phyloP scores from a whole-genome alignment of 108 stramenopile genomes.

The Hondaea fermentalgiana region DNA sequence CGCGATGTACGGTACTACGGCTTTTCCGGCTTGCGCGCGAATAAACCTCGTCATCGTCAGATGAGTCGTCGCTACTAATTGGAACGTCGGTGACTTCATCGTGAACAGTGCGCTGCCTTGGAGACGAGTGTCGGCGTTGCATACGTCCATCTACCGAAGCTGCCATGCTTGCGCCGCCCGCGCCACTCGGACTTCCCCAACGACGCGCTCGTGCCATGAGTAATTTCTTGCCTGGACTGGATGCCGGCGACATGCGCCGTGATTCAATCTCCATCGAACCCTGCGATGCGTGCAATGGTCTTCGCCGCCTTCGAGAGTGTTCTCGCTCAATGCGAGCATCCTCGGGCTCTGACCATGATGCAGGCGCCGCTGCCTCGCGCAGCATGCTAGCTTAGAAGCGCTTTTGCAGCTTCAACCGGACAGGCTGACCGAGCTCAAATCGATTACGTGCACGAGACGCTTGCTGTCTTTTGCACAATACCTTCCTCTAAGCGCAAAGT shows the following conservation, averaged over 20 bases:
- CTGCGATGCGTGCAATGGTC: not conserved
- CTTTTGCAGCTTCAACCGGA: too few relatives aligned
- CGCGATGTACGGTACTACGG: not conserved
- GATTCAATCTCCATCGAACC: not conserved
- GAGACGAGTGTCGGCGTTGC: not conserved
- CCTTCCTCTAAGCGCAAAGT: too few relatives aligned
- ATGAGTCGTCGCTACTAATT: not conserved
- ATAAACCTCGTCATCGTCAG: not conserved
- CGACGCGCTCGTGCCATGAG: not conserved
- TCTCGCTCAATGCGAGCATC: not conserved
- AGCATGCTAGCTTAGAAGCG: too few relatives aligned
- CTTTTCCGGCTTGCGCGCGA: not conserved
- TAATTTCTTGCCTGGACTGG: not conserved
- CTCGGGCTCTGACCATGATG: not conserved
- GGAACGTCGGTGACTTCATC: not conserved
- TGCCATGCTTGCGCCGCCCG: not conserved
- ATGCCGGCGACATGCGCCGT: not conserved
- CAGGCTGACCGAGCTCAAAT: too few relatives aligned
- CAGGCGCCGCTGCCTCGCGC: too few relatives aligned
- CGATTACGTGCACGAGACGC: too few relatives aligned
- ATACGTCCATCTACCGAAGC: not conserved
- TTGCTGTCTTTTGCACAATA: too few relatives aligned
- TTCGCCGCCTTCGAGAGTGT: not conserved
- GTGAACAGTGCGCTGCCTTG: not conserved
- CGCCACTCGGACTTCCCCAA: not conserved